Conservation (phyloP, 2,329 filamentous ascomycete genomes). For the Talaromyces albobiverticillius region DNA sequence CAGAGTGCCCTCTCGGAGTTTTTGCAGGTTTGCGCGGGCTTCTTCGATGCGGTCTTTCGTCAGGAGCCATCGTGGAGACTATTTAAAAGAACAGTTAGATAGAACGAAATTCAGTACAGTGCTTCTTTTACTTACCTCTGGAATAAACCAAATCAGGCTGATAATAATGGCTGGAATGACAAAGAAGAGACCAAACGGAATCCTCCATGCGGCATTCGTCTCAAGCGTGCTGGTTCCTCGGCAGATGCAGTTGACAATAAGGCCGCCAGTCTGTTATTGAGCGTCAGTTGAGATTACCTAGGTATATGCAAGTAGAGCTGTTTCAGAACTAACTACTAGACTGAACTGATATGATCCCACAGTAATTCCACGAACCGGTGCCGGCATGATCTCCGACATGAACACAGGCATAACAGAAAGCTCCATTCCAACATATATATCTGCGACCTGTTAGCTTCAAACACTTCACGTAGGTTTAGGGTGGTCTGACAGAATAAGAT, state of each 20-base stretch:
- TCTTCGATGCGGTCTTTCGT: background rate
- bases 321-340: background rate
- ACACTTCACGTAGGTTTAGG: too few species aligned
- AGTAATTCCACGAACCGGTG: background rate
- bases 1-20: background rate
- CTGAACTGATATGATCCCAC: slow-evolving; percentile 6
- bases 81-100: too few species aligned
- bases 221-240: background rate
- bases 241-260: background rate
- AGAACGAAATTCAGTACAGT: too few species aligned
- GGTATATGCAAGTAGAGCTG: too few species aligned
- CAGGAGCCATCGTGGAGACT: slow-evolving; percentile 8
- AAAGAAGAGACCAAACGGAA: slow-evolving; percentile 1
- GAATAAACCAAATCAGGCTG: background rate
- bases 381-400: slow-evolving; percentile 3
- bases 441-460: too few species aligned
- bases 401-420: background rate
- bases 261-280: background rate
- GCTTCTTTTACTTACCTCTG: background rate
- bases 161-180: background rate
- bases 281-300: background rate
- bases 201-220: background rate
- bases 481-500: background rate
- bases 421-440: slow-evolving; percentile 7
- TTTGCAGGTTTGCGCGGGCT: background rate